Conservation (phyloP, 441 rosid genomes). For the Biscutella laevigata region DNA sequence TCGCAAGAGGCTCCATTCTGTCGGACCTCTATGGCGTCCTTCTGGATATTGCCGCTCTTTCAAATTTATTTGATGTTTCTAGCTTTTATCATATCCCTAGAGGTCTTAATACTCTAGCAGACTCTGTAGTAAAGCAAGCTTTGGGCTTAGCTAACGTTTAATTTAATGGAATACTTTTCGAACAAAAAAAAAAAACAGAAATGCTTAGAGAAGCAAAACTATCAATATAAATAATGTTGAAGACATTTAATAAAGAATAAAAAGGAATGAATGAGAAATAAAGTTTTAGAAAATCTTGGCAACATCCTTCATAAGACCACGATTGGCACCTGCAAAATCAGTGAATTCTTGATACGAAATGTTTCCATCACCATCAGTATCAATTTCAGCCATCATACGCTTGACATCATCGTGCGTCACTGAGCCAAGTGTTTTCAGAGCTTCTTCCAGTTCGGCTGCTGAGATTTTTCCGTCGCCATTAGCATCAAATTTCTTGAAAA, state of each 20-base stretch:
- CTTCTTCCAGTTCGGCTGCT: conserved; percentile 52
- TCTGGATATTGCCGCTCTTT: no score
- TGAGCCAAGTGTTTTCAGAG: conserved; percentile 49
- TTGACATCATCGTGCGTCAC: conserved; percentile 43
- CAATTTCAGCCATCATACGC: conserved; percentile 81
- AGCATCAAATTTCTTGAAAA: conserved; percentile 67
- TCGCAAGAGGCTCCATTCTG: no score
- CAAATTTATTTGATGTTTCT: no score
- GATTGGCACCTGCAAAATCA: conserved; percentile 54
- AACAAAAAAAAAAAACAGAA: not conserved
- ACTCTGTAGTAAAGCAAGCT: no score
- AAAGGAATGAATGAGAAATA: not conserved
- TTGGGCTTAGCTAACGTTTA: no score
- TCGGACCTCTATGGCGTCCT: no score
- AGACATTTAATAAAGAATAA: not conserved
- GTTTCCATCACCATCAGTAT: conserved; percentile 67
- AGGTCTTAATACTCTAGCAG: no score
- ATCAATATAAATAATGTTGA: not conserved
- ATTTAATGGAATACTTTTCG: no score
- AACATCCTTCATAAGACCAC: conserved; percentile 63
- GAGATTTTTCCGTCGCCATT: conserved; percentile 71
- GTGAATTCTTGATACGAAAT: conserved; percentile 58
- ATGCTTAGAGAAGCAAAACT: not conserved
- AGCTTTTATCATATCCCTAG: no score
- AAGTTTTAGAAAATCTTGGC: conserved; percentile 49